A percentile compares a stretch with the other conserved stretches of the same genome.
phyloP scores from a whole-genome alignment of 371 early-diverging fungal species.

The Syncephalastrum sp. region DNA sequence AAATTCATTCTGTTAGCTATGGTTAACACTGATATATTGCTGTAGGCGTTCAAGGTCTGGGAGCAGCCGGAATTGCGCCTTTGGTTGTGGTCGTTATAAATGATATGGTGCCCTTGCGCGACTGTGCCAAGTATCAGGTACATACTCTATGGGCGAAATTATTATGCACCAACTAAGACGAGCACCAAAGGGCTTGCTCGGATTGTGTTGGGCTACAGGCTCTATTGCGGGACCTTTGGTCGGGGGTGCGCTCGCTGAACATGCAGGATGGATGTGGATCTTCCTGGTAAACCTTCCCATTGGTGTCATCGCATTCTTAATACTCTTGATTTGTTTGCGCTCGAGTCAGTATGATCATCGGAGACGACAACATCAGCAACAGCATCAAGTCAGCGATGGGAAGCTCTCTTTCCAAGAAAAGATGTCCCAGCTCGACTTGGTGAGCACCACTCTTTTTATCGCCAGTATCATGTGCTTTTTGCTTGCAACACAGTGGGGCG shows the following conservation, averaged over 20 bases:
- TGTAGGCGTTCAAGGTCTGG: conserved; percentile 40
- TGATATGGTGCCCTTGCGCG: conserved; percentile 60
- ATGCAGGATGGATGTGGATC: conserved; percentile 25
- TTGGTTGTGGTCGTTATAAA: conserved; percentile 69
- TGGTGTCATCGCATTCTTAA: conserved; percentile 30
- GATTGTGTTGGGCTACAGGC: conserved; percentile 53
- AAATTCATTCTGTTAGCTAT: background rate
- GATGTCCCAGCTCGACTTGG: conserved; percentile 28
- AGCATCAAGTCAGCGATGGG: background rate
- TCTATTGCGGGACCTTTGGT: conserved; percentile 49
- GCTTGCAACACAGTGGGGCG: conserved; percentile 63
- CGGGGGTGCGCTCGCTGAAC: conserved; percentile 18
- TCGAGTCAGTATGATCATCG: no score
- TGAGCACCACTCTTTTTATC: conserved; percentile 56
- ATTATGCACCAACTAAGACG: background rate
- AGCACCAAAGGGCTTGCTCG: conserved; percentile 46
- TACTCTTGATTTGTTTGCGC: background rate
- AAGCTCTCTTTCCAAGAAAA: no score
- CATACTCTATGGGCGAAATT: background rate
- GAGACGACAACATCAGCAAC: background rate
- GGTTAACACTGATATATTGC: no score
- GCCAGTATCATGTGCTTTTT: conserved; percentile 46
- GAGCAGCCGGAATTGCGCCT: conserved; percentile 69
- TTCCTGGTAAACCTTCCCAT: conserved; percentile 60
- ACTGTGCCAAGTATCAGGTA: conserved; percentile 43